A percentile compares a stretch with the other conserved stretches of the same genome.
These are phyloP conservation scores for Salix koriyanagi DNA, from an alignment of 345 rosid species.

Conservation along the genomic window DNA sequence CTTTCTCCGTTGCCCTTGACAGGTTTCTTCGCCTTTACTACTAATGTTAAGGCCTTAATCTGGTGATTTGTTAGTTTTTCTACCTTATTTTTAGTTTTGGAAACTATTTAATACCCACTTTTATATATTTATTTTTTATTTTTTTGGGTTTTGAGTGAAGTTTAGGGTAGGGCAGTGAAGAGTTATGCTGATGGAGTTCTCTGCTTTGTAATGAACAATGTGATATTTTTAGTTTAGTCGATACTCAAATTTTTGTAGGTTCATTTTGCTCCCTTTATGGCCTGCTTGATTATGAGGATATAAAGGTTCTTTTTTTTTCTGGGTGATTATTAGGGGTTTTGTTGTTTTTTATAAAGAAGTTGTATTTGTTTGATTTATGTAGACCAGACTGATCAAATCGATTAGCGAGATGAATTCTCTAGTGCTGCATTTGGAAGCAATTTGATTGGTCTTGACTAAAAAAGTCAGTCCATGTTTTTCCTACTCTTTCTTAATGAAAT, in stretches of 20 bases:
- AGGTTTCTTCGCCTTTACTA: conserved; percentile 31
- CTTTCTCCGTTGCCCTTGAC: conserved; percentile 20
- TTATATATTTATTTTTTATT: not conserved
- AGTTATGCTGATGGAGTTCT: not conserved
- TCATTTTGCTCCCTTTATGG: not conserved
- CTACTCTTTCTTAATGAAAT: not conserved
- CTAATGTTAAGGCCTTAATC: not conserved
- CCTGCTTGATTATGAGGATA: not conserved
- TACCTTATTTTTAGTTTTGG: not conserved
- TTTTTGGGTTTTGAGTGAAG: not conserved
- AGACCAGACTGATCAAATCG: not conserved
- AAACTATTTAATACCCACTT: not conserved
- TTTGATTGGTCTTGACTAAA: not conserved
- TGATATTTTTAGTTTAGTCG: not conserved
- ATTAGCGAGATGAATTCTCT: not conserved
- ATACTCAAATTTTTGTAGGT: not conserved
- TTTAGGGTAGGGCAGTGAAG: not conserved
- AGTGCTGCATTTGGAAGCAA: too few species aligned
- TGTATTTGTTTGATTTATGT: not conserved
- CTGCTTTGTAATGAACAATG: not conserved
- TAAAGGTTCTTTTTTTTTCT: not conserved
- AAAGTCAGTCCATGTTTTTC: not conserved
- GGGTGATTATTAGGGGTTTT: too few species aligned
- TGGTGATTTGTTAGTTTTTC: not conserved
- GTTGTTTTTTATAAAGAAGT: not conserved